phyloP scores from a whole-genome alignment of 176 grass and related monocot genomes.

The Oryza meridionalis region DNA sequence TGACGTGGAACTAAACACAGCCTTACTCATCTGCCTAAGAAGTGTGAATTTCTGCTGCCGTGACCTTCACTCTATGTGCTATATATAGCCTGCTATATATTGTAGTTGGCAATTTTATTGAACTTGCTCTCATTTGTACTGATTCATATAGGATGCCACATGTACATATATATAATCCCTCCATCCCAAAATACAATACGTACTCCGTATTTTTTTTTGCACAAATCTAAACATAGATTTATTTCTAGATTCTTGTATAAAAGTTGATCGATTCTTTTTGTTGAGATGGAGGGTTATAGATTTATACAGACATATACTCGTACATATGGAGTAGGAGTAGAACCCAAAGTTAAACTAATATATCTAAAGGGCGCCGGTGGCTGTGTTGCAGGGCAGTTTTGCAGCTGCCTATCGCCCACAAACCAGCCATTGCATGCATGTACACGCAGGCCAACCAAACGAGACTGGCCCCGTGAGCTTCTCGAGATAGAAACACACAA shows the following conservation, averaged over 20 bases:
- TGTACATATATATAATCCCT: too few relatives aligned
- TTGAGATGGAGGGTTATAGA: not conserved
- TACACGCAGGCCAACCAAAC: not conserved
- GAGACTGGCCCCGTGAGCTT: not conserved
- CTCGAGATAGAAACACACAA: constrained; percentile 30
- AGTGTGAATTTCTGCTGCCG: not conserved
- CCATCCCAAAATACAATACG: too few relatives aligned
- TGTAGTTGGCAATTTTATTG: too few relatives aligned
- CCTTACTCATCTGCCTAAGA: not conserved
- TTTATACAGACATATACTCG: not conserved
- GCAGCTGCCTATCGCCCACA: constrained; percentile 26
- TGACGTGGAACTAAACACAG: too few relatives aligned
- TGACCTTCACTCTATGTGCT: not conserved
- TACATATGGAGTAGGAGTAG: not conserved
- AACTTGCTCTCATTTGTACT: too few relatives aligned
- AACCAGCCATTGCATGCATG: constrained; percentile 22
- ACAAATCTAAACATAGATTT: too few relatives aligned
- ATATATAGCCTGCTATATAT: too few relatives aligned
- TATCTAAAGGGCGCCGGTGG: not conserved
- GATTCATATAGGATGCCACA: not conserved
- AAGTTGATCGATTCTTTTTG: too few relatives aligned
- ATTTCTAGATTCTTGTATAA: too few relatives aligned
- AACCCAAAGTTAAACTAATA: not conserved
- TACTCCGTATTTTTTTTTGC: too few relatives aligned
- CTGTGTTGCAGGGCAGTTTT: constrained; percentile 1